Percentiles rank a stretch among this genome's conserved stretches.
Evolutionary conservation across 2,329 filamentous ascomycete genomes (phyloP).

Genomic region (Cercospora janseana): DNA sequence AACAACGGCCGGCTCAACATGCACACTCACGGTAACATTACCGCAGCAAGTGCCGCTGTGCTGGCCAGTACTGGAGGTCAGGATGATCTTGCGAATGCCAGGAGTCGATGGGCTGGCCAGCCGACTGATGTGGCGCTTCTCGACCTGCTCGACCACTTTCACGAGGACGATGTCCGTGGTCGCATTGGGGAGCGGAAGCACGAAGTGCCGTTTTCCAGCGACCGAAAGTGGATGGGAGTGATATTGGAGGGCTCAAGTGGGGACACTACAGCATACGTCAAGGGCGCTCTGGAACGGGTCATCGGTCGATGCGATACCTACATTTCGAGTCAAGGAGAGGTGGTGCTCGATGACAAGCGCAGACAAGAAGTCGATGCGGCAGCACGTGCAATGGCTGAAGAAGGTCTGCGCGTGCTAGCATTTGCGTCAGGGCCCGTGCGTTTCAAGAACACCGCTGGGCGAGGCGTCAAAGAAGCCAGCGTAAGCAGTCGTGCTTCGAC

Average conservation of each 20-base stretch:
- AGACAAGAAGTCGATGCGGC: slow-evolving; percentile 73
- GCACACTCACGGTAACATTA: slow-evolving; percentile 53
- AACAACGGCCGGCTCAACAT: slow-evolving; percentile 86
- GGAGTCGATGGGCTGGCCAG: slow-evolving; percentile 93
- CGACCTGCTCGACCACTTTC: slow-evolving; percentile 85
- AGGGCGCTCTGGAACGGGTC: slow-evolving; percentile 87
- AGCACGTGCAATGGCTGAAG: slow-evolving; percentile 80
- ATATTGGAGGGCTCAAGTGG: slow-evolving; percentile 64
- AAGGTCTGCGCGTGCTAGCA: slow-evolving; percentile 84
- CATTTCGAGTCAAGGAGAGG: slow-evolving; percentile 80
- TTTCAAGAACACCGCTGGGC: slow-evolving; percentile 29
- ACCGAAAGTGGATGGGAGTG: slow-evolving; percentile 99
- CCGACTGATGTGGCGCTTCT: slow-evolving; percentile 97
- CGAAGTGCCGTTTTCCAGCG: slow-evolving; percentile 94
- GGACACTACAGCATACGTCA: slow-evolving; percentile 87
- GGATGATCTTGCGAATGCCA: slow-evolving; percentile 56
- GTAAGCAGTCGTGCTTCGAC: slow-evolving; percentile 27
- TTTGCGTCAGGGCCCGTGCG: slow-evolving; percentile 77
- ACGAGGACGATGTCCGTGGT: slow-evolving; percentile 86
- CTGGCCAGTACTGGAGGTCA: slow-evolving; percentile 77
- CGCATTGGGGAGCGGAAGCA: slow-evolving; percentile 76
- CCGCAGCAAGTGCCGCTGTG: slow-evolving; percentile 70
- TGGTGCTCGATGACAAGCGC: slow-evolving; percentile 74
- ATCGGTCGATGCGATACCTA: slow-evolving; percentile 87
- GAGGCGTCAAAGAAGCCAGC: slow-evolving; percentile 21